phyloP scores from a whole-genome alignment of 2,329 filamentous ascomycete species.

The Cytospora chrysosperma region DNA sequence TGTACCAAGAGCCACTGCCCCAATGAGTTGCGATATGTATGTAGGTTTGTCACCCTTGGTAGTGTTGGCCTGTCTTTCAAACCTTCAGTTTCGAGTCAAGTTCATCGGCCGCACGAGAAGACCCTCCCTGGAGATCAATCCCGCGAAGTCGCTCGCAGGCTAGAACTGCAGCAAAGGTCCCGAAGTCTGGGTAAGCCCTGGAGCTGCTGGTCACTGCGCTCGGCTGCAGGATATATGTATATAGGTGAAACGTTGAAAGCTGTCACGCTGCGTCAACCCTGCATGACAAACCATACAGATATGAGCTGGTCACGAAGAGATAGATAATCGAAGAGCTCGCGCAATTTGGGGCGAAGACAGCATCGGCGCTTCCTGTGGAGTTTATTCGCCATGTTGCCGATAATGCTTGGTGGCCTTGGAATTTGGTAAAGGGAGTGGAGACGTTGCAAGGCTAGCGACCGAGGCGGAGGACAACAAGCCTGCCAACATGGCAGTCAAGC shows the following conservation, averaged over 20 bases:
- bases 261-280: background rate
- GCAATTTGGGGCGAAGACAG: background rate
- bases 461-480: background rate
- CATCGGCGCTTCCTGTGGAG: background rate
- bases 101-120: background rate
- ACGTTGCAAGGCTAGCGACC: background rate
- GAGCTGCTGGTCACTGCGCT: background rate
- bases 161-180: background rate
- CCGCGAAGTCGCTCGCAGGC: background rate
- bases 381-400: background rate
- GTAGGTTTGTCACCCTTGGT: background rate
- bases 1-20: conserved; percentile 5
- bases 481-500: background rate
- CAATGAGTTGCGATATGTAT: background rate
- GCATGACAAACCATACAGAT: background rate
- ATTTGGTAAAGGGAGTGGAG: background rate
- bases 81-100: background rate
- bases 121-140: background rate
- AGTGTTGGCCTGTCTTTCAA: background rate
- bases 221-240: background rate
- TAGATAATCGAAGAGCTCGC: background rate
- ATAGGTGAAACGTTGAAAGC: conserved; percentile 13
- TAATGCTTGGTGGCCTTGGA: background rate
- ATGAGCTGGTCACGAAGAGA: background rate
- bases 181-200: background rate